phyloP scores from a whole-genome alignment of 1,284 basidiomycete genomes.

The Apiotrichum laibachii region DNA sequence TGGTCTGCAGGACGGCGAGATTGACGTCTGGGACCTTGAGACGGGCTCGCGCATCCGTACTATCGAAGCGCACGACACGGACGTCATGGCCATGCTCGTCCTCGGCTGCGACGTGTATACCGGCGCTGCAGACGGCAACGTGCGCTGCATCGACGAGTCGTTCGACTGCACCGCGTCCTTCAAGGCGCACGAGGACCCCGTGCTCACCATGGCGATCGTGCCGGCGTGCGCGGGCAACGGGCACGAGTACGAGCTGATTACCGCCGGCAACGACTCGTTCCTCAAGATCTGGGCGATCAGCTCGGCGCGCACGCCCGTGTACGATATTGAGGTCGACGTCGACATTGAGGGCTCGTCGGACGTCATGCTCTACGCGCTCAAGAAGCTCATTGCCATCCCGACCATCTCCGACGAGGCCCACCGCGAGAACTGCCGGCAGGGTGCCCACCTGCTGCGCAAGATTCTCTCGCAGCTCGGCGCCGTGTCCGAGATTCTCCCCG shows the following conservation, averaged over 20 bases:
- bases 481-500: constrained; percentile 59
- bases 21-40: constrained; percentile 88
- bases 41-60: constrained; percentile 80
- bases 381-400: constrained; percentile 81
- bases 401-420: constrained; percentile 73
- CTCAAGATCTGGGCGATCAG: constrained; percentile 62
- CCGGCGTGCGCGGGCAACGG: constrained; percentile 23
- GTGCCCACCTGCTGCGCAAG: constrained; percentile 84
- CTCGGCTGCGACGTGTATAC: constrained; percentile 75
- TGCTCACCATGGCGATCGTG: constrained; percentile 68
- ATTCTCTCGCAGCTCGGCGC: constrained; percentile 83
- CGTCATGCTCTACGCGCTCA: constrained; percentile 63
- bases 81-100: constrained; percentile 75
- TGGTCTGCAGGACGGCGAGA: constrained; percentile 88
- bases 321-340: constrained; percentile 22
- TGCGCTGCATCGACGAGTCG: constrained; percentile 75
- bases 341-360: constrained; percentile 48
- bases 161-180: constrained; percentile 81
- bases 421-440: constrained; percentile 79
- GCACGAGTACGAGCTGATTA: constrained; percentile 58
- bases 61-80: constrained; percentile 80
- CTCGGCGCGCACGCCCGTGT: constrained; percentile 3
- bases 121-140: constrained; percentile 74
- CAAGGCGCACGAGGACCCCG: constrained; percentile 73
- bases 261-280: constrained; percentile 78